Evolutionary conservation across 2,329 filamentous ascomycete species (phyloP), one percentile per base, ranked within the genome.

Genomic region (Talaromyces sp.): DNA sequence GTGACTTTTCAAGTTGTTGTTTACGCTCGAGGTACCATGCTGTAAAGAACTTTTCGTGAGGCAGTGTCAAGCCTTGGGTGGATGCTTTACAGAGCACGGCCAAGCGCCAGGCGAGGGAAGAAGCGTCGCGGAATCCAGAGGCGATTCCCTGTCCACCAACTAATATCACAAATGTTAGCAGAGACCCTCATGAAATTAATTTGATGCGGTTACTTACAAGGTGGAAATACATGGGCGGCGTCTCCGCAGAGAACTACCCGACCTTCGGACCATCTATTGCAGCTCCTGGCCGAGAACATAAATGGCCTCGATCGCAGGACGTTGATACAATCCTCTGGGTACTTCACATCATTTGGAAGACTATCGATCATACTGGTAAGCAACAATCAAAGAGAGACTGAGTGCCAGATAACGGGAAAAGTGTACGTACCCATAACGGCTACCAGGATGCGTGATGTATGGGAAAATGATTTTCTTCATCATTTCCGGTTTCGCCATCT

Each of bases 221-320:
- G 82, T 5, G 82, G 83, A 65, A 84, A 84, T 4, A 84, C 83
- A 69, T 84, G 82, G 2, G 82, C 82, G 6, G 82, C 76, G 67
- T 84, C 82, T 16, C 83, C 82, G 48, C 78, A 79, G 0, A 85
- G 71, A 31, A 83, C 74, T 0, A 78, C 78, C 5, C 78, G 72
- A 9, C 73, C 74, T 13, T 75, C 68, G 22, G 76, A 75, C 83
- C 83, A 85, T 41, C 72, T 75, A 65, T 84, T 83, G 65, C 80
- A 81, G 48, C 78, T 78, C 62, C 79, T 76, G 22, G 79, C 78
- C 0, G 78, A 75, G 67, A 84, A 84, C 0, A 68, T 71, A 67
- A 82, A 83, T 0, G 82, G 82, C 13, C 81, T 69, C 16, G 78
- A 83, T 3, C 82, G 77, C 3, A 82, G 70, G 1, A 81, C 73